Conservation (phyloP, 1,284 basidiomycete species). For the Schizophyllum commune region DNA sequence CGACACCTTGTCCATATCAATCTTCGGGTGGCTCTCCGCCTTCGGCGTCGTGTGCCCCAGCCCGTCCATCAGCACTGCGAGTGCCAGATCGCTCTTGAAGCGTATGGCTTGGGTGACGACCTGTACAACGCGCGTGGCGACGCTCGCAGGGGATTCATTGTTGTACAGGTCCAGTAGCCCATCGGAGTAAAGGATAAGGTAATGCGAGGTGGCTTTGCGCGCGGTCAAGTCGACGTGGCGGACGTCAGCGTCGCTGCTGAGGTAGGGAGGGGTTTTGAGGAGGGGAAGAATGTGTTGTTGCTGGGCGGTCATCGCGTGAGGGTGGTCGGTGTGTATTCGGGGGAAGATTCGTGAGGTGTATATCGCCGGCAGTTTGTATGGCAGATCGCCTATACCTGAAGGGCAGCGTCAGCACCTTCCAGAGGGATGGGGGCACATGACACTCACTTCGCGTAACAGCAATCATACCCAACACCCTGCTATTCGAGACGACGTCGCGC, state of each 20-base stretch:
- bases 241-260: constrained; percentile 9
- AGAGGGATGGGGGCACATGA: neutral
- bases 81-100: neutral
- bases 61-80: neutral
- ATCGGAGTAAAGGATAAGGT: constrained; percentile 11
- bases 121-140: neutral
- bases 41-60: neutral
- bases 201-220: neutral
- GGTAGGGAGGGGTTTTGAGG: constrained; percentile 11
- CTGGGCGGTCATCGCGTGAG: constrained; percentile 8
- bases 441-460: constrained; percentile 28
- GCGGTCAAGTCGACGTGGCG: constrained; percentile 6
- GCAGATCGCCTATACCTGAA: constrained; percentile 28
- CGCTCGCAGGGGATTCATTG: neutral
- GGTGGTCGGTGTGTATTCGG: constrained; percentile 19
- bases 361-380: constrained; percentile 26
- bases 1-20: constrained; percentile 4
- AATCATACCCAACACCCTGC: constrained; percentile 23
- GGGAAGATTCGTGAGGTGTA: constrained; percentile 26
- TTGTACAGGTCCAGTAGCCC: constrained; percentile 8
- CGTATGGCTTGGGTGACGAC: neutral
- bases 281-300: constrained; percentile 8
- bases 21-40: neutral
- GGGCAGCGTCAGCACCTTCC: neutral
- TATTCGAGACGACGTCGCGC: constrained; percentile 18